phyloP scores from a whole-genome alignment of 202 grass and related monocot species.

The Carex sylvatica region DNA sequence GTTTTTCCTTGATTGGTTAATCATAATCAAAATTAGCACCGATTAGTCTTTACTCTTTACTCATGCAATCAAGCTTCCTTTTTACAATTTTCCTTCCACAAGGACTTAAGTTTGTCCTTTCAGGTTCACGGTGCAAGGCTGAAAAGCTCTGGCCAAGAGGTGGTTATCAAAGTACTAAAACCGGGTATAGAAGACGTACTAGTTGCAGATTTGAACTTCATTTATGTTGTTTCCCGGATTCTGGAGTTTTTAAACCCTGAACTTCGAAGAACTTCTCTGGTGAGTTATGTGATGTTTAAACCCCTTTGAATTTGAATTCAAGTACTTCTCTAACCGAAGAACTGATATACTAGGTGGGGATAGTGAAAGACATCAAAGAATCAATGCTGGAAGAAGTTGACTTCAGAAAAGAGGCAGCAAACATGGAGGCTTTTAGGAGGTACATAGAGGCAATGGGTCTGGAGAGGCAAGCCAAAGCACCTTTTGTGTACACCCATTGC shows the following conservation, averaged over 20 bases:
- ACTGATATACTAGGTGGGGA: constrained; percentile 55
- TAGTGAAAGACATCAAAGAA: constrained; percentile 89
- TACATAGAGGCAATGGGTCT: constrained; percentile 84
- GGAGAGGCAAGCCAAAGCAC: constrained; percentile 83
- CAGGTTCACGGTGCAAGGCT: constrained; percentile 91
- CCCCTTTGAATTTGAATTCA: not conserved
- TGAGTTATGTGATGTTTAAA: constrained; percentile 34
- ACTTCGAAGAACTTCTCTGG: constrained; percentile 84
- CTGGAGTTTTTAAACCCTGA: constrained; percentile 92
- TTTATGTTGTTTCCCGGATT: constrained; percentile 74
- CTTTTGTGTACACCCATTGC: constrained; percentile 77
- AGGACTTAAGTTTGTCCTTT: not conserved
- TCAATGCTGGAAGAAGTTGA: constrained; percentile 99
- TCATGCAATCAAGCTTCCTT: not conserved
- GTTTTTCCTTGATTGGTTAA: not conserved
- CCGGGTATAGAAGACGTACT: constrained; percentile 89
- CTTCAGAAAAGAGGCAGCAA: constrained; percentile 90
- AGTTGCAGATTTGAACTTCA: constrained; percentile 92
- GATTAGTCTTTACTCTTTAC: not conserved
- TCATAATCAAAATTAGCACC: not conserved
- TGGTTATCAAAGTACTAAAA: constrained; percentile 98
- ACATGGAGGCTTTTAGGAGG: constrained; percentile 74
- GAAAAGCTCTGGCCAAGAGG: constrained; percentile 90
- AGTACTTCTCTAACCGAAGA: constrained; percentile 11
- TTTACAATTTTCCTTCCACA: not conserved